Evolutionary conservation across 768 basidiomycete species (phyloP), one percentile per base, ranked within the genome.

Genomic region (Termitomyces sp.): DNA sequence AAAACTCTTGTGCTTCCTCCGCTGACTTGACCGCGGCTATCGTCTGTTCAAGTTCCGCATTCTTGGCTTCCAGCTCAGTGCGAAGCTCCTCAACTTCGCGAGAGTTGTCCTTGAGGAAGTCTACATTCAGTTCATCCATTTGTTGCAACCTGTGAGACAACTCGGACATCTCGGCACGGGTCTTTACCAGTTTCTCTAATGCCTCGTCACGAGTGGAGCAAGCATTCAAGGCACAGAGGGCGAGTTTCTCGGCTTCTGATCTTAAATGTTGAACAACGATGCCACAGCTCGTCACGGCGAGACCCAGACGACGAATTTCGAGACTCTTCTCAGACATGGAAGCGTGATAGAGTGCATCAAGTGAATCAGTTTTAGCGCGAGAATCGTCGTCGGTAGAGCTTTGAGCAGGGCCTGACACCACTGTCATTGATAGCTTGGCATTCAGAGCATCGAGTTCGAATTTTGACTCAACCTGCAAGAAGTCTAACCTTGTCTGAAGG

Each of bases 381-480:
- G 73, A 57, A 30, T 70, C 64, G 50, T 69, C 61, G 52, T 63
- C 60, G 10, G 62, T 57, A 10, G 71, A 57, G 3, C 20, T 40
- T 9, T 51, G 65, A 2, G 65, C 60, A 51, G 71, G 65, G 30
- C 61, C 58, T 14, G 70, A 67, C 8, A 62, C 59, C 4, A 69
- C 67, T 32, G 47, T 36, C 4, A 45, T 35, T 1, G 74, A 68
- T 22, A 87, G 70, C 57, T 80, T 80, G 35, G 75, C 73, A 64
- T 85, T 78, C 49, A 87, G 69, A 0, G 83, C 79, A 58, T 89
- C 80, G 16, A 84, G 77, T 2, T 82, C 73, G 63, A 89, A 87
- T 61, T 75, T 80, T 26, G 83, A 81, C 70, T 92, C 90, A 3
- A 77, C 74, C 61, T 87, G 79, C 54, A 87, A 72, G 69, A 91